phyloP scores from a whole-genome alignment of 2,329 filamentous ascomycete genomes.

The Cladosporium sp. region DNA sequence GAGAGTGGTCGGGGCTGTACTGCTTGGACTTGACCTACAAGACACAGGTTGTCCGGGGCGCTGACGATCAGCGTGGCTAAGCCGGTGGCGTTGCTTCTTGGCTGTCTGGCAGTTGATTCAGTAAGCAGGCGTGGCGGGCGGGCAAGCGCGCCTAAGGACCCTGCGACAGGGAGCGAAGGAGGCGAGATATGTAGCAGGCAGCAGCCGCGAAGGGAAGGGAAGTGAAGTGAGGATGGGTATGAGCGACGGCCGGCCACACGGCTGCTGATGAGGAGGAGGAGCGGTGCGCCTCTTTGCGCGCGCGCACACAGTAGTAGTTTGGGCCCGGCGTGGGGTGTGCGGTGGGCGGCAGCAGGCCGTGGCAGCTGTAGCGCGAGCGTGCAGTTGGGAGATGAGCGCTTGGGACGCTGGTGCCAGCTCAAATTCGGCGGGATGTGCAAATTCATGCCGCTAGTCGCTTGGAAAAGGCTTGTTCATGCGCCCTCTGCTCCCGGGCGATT shows the following conservation, averaged over 20 bases:
- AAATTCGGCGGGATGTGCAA: constrained; percentile 4
- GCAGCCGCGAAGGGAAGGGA: not conserved
- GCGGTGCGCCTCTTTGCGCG: not conserved
- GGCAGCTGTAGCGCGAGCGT: not conserved
- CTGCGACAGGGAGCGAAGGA: not conserved
- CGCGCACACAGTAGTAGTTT: not conserved
- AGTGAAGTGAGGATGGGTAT: constrained; percentile 9
- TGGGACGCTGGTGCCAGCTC: not conserved
- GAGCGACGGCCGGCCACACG: constrained; percentile 5
- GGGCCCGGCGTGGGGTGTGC: not conserved
- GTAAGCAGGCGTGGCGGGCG: constrained; percentile 11
- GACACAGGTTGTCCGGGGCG: constrained; percentile 14
- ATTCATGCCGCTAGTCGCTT: not conserved
- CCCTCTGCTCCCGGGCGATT: not conserved
- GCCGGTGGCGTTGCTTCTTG: constrained; percentile 9
- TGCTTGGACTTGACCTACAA: constrained; percentile 18
- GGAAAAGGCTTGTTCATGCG: constrained; percentile 2
- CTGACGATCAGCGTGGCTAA: constrained; percentile 18
- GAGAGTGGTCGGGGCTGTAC: constrained; percentile 1
- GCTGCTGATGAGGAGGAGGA: constrained; percentile 13
- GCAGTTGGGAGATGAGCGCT: not conserved
- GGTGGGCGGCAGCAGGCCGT: not conserved
- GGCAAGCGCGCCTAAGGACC: not conserved
- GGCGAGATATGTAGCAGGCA: not conserved
- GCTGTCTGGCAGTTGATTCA: constrained; percentile 6